Evolutionary conservation across 2,329 filamentous ascomycete genomes (phyloP), one percentile per base, ranked within the genome.

Genomic region (Cytospora chrysosperma): DNA sequence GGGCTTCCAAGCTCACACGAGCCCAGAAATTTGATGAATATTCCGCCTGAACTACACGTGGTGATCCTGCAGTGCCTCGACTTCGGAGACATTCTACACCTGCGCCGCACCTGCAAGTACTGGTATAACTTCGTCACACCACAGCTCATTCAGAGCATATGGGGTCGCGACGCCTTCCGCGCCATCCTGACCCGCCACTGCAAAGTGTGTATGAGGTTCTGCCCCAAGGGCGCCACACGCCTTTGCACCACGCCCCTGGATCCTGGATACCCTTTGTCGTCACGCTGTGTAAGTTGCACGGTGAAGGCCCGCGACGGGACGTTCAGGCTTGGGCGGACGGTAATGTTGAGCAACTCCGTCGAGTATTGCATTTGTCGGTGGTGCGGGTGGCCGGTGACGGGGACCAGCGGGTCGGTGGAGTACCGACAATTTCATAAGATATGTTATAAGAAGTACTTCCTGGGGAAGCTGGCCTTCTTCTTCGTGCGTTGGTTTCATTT

Each of bases 21-120:
- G 43, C 63, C 64, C 15, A 26, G 56, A 54, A 67, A 21, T 59
- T 65, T 81, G 4, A 68, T 78, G 40, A 70, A 70, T 28, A 72
- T 81, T 0, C 79, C 79, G 4, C 70, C 70, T 9, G 79, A 81
- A 68, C 67, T 82, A 7, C 77, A 79, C 59, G 69, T 79, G 51
- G 69, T 75, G 67, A 73, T 81, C 49, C 68, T 80, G n/a, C 67
- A 69, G 26, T 68, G 76, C 26, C 75, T 81, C 58, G 72, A 73
- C 61, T 79, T 81, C 61, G 78, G 75, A 47, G 76, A 80, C 67
- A 72, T 81, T 21, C 74, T 79, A 67, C 73, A 74, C 19, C 70
- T 81, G 19, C 75, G 79, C 13, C 72, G 74, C 28, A 79, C 78
- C 12, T 79, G 75, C 68, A 74, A 70, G 47, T 71, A 72, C 64